Conservation (phyloP, 1,284 basidiomycete species). For the Ceratobasidium theobromae region DNA sequence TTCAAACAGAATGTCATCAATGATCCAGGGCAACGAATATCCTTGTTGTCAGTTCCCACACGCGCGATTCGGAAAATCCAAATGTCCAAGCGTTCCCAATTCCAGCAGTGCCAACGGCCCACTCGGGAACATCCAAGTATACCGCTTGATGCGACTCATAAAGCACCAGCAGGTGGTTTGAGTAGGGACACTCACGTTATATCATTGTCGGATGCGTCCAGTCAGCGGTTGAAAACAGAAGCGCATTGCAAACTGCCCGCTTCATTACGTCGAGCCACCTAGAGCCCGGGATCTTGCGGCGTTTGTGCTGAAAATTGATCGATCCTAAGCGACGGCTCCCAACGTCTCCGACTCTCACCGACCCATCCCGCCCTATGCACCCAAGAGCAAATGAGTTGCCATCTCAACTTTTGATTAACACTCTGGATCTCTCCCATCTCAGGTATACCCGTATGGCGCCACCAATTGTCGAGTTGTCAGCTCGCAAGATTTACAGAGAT, state of each 20-base stretch:
- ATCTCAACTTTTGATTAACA: neutral
- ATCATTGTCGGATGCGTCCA: too few species aligned
- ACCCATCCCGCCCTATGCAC: constrained; percentile 10
- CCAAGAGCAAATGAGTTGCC: constrained; percentile 15
- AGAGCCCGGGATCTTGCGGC: constrained; percentile 4
- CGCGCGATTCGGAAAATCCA: neutral
- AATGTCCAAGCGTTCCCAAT: too few species aligned
- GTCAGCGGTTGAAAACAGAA: too few species aligned
- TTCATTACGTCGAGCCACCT: constrained; percentile 10
- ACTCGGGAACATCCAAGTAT: constrained; percentile 9
- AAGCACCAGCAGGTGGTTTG: constrained; percentile 5
- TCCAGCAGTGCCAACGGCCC: constrained; percentile 17
- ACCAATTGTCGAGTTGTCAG: neutral
- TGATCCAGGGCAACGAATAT: constrained; percentile 5
- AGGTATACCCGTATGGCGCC: neutral
- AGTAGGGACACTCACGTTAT: too few species aligned
- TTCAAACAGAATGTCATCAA: constrained; percentile 10
- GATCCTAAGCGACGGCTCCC: neutral
- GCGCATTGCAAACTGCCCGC: neutral
- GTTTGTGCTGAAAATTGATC: constrained; percentile 15
- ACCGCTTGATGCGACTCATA: constrained; percentile 6
- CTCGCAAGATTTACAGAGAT: neutral
- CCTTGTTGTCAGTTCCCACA: constrained; percentile 14
- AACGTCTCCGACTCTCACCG: neutral
- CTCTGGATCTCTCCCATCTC: neutral